Evolutionary conservation across 2,329 filamentous ascomycete species (phyloP).

Genomic region (Hypoxylon sp.): DNA sequence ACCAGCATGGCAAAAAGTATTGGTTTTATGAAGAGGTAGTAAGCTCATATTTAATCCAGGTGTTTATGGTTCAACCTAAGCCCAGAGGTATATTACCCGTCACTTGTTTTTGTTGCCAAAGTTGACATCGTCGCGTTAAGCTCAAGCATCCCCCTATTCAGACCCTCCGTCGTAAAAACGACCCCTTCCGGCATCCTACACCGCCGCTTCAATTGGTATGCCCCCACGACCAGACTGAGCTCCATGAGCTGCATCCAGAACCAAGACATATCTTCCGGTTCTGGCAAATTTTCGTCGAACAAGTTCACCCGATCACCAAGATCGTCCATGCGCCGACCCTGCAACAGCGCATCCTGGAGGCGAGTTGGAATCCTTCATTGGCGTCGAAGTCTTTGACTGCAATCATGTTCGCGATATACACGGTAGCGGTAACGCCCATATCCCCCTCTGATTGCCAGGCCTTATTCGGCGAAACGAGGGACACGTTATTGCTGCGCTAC

Average conservation of each 20-base stretch:
- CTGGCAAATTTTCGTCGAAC: conserved; percentile 72
- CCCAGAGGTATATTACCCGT: neutral
- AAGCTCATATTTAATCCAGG: neutral
- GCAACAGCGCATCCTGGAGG: conserved; percentile 67
- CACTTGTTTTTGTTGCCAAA: neutral
- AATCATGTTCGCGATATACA: conserved; percentile 2
- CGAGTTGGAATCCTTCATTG: conserved; percentile 38
- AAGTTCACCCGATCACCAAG: conserved; percentile 72
- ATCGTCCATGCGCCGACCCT: conserved; percentile 70
- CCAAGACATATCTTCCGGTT: conserved; percentile 62
- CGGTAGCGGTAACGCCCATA: neutral
- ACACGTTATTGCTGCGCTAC: neutral
- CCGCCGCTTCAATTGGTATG: conserved; percentile 56
- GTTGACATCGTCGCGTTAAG: neutral
- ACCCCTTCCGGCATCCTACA: conserved; percentile 1
- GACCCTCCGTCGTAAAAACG: neutral
- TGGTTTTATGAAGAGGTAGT: neutral
- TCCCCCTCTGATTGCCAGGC: neutral
- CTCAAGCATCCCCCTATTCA: conserved; percentile 1
- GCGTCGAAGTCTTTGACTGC: neutral
- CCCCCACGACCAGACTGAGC: conserved; percentile 48
- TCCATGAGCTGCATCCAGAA: conserved; percentile 66
- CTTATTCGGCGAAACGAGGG: neutral
- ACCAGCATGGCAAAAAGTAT: neutral
- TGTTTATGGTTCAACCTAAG: neutral